Evolutionary conservation across 1,284 basidiomycete genomes (phyloP).

Genomic region (Trichosporon asahii): DNA sequence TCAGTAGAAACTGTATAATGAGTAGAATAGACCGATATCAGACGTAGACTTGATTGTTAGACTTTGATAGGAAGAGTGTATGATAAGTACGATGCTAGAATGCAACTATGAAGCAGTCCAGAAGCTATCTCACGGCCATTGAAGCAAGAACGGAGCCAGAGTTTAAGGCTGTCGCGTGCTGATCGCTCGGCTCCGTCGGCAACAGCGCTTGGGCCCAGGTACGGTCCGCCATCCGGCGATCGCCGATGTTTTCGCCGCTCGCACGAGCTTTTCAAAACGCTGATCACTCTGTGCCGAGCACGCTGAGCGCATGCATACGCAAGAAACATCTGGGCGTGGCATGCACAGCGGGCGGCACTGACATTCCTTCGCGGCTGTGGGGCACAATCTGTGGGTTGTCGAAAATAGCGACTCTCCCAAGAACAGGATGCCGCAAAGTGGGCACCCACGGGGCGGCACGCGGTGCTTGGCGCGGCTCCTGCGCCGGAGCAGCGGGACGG

Average conservation of each 20-base stretch:
- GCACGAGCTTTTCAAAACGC: neutral
- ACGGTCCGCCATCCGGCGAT: neutral
- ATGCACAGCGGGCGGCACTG: neutral
- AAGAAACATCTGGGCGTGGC: neutral
- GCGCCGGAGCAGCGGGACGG: neutral
- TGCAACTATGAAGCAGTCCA: too few relatives aligned
- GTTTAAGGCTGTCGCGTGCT: neutral
- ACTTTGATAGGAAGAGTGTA: too few relatives aligned
- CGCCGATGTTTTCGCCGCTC: neutral
- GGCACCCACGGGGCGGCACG: neutral
- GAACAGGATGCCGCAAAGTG: neutral
- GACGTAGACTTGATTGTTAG: too few relatives aligned
- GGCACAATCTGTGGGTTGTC: neutral
- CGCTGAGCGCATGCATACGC: neutral
- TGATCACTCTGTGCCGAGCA: neutral
- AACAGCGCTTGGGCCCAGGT: neutral
- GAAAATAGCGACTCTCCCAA: neutral
- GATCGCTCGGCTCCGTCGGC: neutral
- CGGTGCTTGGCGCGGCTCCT: too few relatives aligned
- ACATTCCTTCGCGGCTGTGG: neutral
- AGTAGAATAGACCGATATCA: too few relatives aligned
- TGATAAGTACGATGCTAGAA: too few relatives aligned
- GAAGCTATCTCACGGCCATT: too few relatives aligned
- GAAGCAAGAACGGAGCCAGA: neutral
- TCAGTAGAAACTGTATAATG: too few relatives aligned